phyloP scores from a whole-genome alignment of 129 eudicot species.

The Artemisia annua region DNA sequence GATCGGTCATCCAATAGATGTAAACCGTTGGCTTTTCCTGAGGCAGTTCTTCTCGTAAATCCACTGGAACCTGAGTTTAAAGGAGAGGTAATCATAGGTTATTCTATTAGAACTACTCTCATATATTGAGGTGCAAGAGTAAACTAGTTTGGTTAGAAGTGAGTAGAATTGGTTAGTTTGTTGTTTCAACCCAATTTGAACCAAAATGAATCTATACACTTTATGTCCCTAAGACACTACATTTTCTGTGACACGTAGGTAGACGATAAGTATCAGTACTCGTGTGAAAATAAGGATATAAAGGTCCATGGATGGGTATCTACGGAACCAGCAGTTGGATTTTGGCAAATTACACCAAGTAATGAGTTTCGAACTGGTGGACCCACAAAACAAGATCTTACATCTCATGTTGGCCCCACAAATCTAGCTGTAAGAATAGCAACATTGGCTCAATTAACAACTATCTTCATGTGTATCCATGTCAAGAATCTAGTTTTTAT shows the following conservation, averaged over 20 bases:
- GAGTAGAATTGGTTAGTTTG: not conserved
- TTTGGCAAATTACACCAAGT: slow-evolving; percentile 82
- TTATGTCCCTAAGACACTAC: not conserved
- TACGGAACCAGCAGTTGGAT: slow-evolving; percentile 50
- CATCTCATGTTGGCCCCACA: slow-evolving; percentile 81
- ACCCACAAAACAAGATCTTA: slow-evolving; percentile 63
- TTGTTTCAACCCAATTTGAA: not conserved
- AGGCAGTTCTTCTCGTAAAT: slow-evolving; percentile 69
- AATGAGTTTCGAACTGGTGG: slow-evolving; percentile 80
- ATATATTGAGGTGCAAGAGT: not conserved
- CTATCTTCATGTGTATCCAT: not conserved
- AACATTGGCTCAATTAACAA: not conserved
- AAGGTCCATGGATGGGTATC: slow-evolving; percentile 77
- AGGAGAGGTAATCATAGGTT: slow-evolving; percentile 53
- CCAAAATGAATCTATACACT: not conserved
- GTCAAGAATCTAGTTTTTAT: not conserved
- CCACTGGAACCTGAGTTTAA: slow-evolving; percentile 63
- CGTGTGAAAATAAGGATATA: slow-evolving; percentile 65
- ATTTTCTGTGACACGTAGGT: slow-evolving; percentile 35
- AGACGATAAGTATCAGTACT: slow-evolving; percentile 77
- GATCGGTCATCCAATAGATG: slow-evolving; percentile 61
- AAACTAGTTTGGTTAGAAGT: too few relatives aligned
- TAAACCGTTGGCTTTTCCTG: slow-evolving; percentile 55
- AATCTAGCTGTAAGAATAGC: slow-evolving; percentile 49
- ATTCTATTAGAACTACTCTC: not conserved